phyloP scores from a whole-genome alignment of 2,329 filamentous ascomycete species.

The Epichloe brachyelytri region DNA sequence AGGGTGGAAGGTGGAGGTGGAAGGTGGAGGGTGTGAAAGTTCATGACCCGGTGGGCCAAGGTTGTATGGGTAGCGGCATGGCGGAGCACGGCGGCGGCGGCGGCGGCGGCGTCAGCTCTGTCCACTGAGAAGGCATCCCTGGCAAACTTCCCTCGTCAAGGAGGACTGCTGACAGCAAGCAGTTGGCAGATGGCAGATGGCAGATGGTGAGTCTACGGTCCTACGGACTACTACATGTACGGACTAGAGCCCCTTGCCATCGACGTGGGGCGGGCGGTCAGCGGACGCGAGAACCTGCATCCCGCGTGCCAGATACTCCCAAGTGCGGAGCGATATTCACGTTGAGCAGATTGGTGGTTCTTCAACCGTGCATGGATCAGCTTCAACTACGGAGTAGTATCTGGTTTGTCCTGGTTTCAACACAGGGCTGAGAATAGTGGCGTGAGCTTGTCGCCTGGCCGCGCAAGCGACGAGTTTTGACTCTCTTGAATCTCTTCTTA shows the following conservation, averaged over 20 bases:
- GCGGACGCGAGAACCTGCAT: conserved; percentile 8
- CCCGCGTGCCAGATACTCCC: background rate
- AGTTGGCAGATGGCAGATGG: background rate
- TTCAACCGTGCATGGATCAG: background rate
- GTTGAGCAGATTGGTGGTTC: no score
- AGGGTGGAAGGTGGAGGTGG: background rate
- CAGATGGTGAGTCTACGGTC: background rate
- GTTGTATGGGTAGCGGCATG: background rate
- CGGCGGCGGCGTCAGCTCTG: conserved; percentile 8
- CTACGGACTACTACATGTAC: no score
- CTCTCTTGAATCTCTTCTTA: background rate
- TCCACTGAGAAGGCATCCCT: conserved; percentile 8
- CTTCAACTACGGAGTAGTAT: background rate
- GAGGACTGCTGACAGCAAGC: conserved; percentile 1
- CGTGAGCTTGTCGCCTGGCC: background rate
- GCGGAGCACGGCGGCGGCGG: conserved; percentile 6
- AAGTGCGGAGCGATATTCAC: background rate
- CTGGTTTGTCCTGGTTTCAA: background rate
- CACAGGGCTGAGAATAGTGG: background rate
- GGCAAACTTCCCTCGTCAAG: conserved; percentile 6
- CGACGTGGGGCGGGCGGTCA: conserved; percentile 4
- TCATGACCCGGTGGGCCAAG: background rate
- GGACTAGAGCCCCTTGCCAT: conserved; percentile 4
- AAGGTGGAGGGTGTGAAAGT: background rate
- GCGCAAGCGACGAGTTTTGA: background rate